These are phyloP conservation scores for Penicillium fuscoglaucum DNA, from an alignment of 2,329 filamentous ascomycete genomes.

Conservation along the genomic window DNA sequence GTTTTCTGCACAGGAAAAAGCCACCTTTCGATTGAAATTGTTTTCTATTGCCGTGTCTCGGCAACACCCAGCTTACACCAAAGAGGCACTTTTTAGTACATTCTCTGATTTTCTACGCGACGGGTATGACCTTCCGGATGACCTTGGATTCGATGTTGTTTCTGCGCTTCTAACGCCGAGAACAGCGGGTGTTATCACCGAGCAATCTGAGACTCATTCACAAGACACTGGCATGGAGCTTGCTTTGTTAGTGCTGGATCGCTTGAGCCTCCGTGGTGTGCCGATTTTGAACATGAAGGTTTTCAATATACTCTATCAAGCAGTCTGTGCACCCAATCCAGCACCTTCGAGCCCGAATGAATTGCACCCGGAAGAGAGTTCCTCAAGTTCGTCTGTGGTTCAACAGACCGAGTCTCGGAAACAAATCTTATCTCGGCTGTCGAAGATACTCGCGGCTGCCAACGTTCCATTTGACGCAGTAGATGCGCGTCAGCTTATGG, in stretches of 20 bases:
- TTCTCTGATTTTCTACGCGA: slow-evolving; percentile 39
- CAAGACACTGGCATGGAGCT: slow-evolving; percentile 34
- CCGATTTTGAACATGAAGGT: slow-evolving; percentile 49
- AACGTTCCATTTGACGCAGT: slow-evolving; percentile 32
- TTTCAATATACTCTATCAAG: slow-evolving; percentile 47
- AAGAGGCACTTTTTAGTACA: slow-evolving; percentile 32
- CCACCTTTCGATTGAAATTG: slow-evolving; percentile 39
- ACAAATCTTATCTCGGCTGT: slow-evolving; percentile 25
- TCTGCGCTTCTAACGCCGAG: slow-evolving; percentile 38
- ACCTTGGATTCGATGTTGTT: slow-evolving; percentile 39
- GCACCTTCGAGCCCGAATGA: background rate
- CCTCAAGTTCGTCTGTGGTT: slow-evolving; percentile 6
- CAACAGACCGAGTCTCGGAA: slow-evolving; percentile 16
- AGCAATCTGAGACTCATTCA: slow-evolving; percentile 16
- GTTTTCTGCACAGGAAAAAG: slow-evolving; percentile 32
- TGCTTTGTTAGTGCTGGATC: slow-evolving; percentile 45
- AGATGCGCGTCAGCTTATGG: slow-evolving; percentile 34
- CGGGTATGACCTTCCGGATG: slow-evolving; percentile 37
- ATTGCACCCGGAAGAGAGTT: slow-evolving; percentile 39
- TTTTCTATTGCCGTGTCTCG: slow-evolving; percentile 39
- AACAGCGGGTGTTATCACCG: slow-evolving; percentile 7
- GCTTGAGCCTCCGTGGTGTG: slow-evolving; percentile 44
- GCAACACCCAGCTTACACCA: slow-evolving; percentile 43
- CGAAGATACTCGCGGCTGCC: slow-evolving; percentile 32
- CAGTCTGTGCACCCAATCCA: slow-evolving; percentile 37